Percentiles rank a stretch among this genome's conserved stretches.
These are phyloP conservation scores for Diaporthe ampelina DNA, from an alignment of 2,329 filamentous ascomycete species.

Conservation along the genomic window DNA sequence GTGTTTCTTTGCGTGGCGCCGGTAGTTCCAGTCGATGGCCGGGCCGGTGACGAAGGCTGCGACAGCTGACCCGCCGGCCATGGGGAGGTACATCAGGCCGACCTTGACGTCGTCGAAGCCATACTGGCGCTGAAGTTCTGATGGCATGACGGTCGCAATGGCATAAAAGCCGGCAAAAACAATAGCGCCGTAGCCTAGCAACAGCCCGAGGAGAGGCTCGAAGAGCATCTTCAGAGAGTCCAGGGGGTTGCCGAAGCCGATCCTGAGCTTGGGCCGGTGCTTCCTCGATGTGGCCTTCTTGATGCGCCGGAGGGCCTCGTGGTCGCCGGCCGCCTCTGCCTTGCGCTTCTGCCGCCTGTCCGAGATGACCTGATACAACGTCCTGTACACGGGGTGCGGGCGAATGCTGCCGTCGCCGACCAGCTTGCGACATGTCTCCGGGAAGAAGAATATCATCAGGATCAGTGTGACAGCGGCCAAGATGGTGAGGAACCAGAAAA, in stretches of 20 bases:
- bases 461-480: conserved; percentile 50
- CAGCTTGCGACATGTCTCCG: conserved; percentile 58
- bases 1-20: conserved; percentile 67
- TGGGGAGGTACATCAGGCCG: conserved; percentile 67
- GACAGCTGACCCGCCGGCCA: conserved; percentile 63
- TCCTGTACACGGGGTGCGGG: conserved; percentile 49
- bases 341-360: conserved; percentile 37
- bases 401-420: conserved; percentile 60
- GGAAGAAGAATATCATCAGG: conserved; percentile 58
- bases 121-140: conserved; percentile 65
- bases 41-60: conserved; percentile 64
- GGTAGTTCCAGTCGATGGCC: conserved; percentile 77
- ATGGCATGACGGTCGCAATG: conserved; percentile 60
- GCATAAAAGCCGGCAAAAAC: conserved; percentile 66
- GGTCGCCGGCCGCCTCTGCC: conserved; percentile 31
- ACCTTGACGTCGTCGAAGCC: conserved; percentile 69
- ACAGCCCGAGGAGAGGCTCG: conserved; percentile 81
- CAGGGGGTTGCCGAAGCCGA: conserved; percentile 89
- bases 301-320: conserved; percentile 33
- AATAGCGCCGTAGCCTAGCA: conserved; percentile 60
- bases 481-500: conserved; percentile 68
- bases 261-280: conserved; percentile 32
- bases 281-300: conserved; percentile 22
- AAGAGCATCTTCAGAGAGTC: conserved; percentile 83
- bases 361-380: conserved; percentile 46